These are phyloP conservation scores for Entonaema liquescens DNA, from an alignment of 495 filamentous ascomycete species.

Conservation along the genomic window DNA sequence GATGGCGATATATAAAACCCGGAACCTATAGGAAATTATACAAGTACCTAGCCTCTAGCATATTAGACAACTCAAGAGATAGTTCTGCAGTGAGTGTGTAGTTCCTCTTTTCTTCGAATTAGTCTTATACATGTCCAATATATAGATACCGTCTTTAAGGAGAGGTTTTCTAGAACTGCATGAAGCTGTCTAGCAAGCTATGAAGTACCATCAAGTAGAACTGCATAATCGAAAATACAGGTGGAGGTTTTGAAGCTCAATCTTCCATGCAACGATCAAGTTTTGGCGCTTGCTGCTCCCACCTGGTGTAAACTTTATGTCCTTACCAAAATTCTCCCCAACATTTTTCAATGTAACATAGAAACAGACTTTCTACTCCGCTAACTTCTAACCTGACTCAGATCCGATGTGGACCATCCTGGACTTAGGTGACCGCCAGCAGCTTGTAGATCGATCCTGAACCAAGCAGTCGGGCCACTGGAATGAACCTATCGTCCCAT, in stretches of 20 bases:
- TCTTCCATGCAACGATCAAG: background rate
- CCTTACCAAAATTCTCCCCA: background rate
- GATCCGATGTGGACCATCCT: conserved; percentile 4
- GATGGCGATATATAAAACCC: background rate
- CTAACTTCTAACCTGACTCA: background rate
- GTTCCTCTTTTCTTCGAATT: background rate
- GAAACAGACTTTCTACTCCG: conserved; percentile 6
- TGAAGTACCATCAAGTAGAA: no score
- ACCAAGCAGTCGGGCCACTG: background rate
- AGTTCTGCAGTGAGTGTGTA: background rate
- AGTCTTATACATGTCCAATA: background rate
- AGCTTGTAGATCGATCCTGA: background rate
- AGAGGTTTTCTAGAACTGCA: background rate
- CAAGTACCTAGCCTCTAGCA: no score
- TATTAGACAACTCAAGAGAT: no score
- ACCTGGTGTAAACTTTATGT: background rate
- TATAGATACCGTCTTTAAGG: background rate
- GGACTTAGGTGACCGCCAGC: background rate
- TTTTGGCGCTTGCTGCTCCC: background rate
- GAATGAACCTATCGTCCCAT: no score
- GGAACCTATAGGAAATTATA: background rate
- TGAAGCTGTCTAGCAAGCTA: no score
- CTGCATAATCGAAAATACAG: background rate
- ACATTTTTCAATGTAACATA: background rate
- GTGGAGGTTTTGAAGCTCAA: background rate